Conservation (phyloP, 2,329 filamentous ascomycete genomes). For the Peltaster fructicola region DNA sequence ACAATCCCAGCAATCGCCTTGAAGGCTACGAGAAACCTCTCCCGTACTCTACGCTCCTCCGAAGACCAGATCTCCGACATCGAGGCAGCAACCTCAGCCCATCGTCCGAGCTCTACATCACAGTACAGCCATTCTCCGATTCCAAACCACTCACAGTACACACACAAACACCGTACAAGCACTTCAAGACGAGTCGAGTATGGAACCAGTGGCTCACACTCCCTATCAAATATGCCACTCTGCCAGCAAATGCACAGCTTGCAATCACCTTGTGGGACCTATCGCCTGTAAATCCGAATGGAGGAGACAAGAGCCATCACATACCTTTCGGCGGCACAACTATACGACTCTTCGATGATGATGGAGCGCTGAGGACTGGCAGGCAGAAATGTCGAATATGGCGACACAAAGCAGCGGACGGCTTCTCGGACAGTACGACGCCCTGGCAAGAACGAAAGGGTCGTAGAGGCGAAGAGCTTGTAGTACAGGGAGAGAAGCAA, state of each 20-base stretch:
- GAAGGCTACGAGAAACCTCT: constrained; percentile 63
- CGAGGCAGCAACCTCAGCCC: constrained; percentile 71
- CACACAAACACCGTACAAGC: constrained; percentile 80
- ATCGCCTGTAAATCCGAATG: constrained; percentile 56
- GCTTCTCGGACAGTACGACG: constrained; percentile 61
- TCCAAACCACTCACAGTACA: constrained; percentile 88
- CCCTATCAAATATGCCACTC: constrained; percentile 65
- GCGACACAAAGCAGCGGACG: constrained; percentile 68
- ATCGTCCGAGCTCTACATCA: constrained; percentile 80
- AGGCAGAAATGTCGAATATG: constrained; percentile 81
- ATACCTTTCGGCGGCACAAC: constrained; percentile 92
- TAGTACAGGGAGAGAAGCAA: constrained; percentile 26
- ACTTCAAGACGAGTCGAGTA: constrained; percentile 55
- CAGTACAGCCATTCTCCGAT: constrained; percentile 84
- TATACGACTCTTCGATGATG: constrained; percentile 74
- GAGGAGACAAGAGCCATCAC: constrained; percentile 55
- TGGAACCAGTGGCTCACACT: constrained; percentile 97
- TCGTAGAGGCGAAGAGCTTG: constrained; percentile 40
- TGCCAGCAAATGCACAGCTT: constrained; percentile 66
- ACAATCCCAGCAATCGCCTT: constrained; percentile 38
- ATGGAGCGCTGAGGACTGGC: constrained; percentile 81
- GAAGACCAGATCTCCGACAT: constrained; percentile 64
- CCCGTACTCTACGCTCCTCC: constrained; percentile 60
- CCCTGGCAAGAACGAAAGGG: constrained; percentile 43
- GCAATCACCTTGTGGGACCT: constrained; percentile 94